Conservation (phyloP, 768 basidiomycete genomes). For the Hypsizygus marmoreus region DNA sequence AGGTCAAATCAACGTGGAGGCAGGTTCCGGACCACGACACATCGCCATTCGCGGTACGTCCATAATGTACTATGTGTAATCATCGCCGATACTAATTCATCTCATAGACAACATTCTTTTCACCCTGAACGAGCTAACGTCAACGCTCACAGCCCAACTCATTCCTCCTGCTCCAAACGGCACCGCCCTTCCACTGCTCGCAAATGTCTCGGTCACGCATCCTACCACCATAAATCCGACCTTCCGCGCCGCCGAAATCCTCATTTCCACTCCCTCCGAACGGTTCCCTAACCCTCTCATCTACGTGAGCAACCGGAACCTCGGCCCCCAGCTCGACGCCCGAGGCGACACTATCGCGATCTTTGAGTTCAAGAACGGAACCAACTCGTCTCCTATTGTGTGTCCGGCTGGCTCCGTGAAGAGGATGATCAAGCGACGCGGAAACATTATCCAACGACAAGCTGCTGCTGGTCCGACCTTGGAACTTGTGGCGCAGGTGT, state of each 20-base stretch:
- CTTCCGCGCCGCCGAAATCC: slow-evolving; percentile 56
- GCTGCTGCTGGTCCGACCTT: slow-evolving; percentile 20
- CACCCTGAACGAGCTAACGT: slow-evolving; percentile 52
- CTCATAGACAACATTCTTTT: slow-evolving; percentile 48
- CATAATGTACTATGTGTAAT: not conserved
- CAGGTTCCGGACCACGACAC: slow-evolving; percentile 67
- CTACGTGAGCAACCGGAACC: slow-evolving; percentile 61
- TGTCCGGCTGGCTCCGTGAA: slow-evolving; percentile 5
- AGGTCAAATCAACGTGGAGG: slow-evolving; percentile 60
- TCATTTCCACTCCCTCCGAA: slow-evolving; percentile 44
- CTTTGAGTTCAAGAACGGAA: slow-evolving; percentile 41
- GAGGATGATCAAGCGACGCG: slow-evolving; percentile 20
- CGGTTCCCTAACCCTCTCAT: slow-evolving; percentile 48
- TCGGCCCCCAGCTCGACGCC: slow-evolving; percentile 43
- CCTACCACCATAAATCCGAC: slow-evolving; percentile 35
- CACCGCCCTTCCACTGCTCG: slow-evolving; percentile 43
- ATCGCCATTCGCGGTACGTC: slow-evolving; percentile 36
- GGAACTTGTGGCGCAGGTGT: slow-evolving; percentile 49
- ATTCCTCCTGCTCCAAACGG: slow-evolving; percentile 52
- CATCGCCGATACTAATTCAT: not conserved
- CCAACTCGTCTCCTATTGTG: slow-evolving; percentile 6
- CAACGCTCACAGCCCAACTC: slow-evolving; percentile 51
- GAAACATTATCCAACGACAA: not conserved
- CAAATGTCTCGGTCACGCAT: slow-evolving; percentile 48
- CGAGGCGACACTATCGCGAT: slow-evolving; percentile 61